Evolutionary conservation across 805 yeast genomes (phyloP), one percentile per base, ranked within the genome.

Genomic region (Nakazawaea populi): DNA sequence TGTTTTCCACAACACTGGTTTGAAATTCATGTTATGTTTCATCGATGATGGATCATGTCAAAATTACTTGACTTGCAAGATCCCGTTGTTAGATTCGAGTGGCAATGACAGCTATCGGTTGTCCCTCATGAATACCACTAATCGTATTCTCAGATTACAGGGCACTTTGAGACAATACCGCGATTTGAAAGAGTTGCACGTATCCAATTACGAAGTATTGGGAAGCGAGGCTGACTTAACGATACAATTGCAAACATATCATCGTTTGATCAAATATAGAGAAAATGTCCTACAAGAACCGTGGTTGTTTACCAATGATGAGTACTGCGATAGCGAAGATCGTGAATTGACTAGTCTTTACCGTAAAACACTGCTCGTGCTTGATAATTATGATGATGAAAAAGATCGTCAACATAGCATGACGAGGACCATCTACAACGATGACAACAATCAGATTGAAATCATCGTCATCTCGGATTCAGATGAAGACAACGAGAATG

Each of bases 41-140:
- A 34, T 49, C 2, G 52, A 49, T 40, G 52, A 49, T 40, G 52
- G 52, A 6, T 49, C 52, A 6, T 12, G 48, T 44, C 52, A 49
- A 27, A 8, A 18, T 27, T 37, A 35, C 31, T 31, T 48, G 27
- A 37, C 51, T 9, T 48, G 51, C 34, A 48, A 48, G 35, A 30
- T 46, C 29, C 14, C 24, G 24, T 18, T 18, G 24, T 18, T 18
- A 18, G 24, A 18, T 18, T 18, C 24, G 24, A 18, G 24, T 18
- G 24, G 24, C 9, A 18, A 4, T 30, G 24, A 24, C 6, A 10
- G 4, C n/a, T 24, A 8, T 40, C 30, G 30, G 42, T 8, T 40
- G 28, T 32, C 24, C 2, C 28, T 18, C 24, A 18, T 24, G 28
- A 28, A 34, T 24, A 28, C 14, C 40, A 18, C 8, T 8, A 12